A percentile compares a stretch with the other conserved stretches of the same genome.
phyloP scores from a whole-genome alignment of 2,329 filamentous ascomycete genomes.

The Claviceps spartinae region DNA sequence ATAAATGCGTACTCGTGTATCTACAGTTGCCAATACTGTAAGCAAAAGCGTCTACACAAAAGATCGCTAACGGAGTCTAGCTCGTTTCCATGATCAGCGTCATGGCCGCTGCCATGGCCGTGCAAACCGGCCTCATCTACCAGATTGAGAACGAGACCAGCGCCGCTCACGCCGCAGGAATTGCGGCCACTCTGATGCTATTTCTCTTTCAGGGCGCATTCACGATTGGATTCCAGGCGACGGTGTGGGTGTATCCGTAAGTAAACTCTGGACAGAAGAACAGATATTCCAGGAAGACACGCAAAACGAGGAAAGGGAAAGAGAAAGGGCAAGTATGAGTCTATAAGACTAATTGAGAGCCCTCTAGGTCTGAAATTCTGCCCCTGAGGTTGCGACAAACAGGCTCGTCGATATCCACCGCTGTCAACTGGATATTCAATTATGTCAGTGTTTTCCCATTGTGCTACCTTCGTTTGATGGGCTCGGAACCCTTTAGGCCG shows the following conservation, averaged over 20 bases:
- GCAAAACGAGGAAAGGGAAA: neutral
- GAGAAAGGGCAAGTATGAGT: neutral
- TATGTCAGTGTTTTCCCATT: constrained; percentile 12
- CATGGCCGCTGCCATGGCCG: constrained; percentile 27
- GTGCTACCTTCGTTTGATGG: too few relatives aligned
- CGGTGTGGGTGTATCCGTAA: constrained; percentile 21
- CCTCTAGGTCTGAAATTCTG: constrained; percentile 18
- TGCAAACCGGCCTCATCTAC: constrained; percentile 26
- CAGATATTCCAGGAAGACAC: neutral
- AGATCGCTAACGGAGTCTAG: constrained; percentile 5
- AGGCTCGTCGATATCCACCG: constrained; percentile 20
- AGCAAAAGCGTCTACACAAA: neutral
- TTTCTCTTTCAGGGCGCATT: constrained; percentile 20
- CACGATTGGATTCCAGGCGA: constrained; percentile 13
- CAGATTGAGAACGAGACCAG: constrained; percentile 23
- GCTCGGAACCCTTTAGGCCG: too few relatives aligned
- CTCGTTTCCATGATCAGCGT: constrained; percentile 26
- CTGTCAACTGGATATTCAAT: constrained; percentile 21
- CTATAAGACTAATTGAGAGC: neutral
- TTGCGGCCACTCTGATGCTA: constrained; percentile 26
- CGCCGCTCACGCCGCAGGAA: constrained; percentile 20
- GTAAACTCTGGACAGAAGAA: neutral
- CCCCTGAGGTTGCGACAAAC: constrained; percentile 18
- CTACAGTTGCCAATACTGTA: too few relatives aligned
- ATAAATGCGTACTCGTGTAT: too few relatives aligned